Evolutionary conservation across 2,329 filamentous ascomycete species (phyloP).

Genomic region (Colletotrichum sansevieriae): DNA sequence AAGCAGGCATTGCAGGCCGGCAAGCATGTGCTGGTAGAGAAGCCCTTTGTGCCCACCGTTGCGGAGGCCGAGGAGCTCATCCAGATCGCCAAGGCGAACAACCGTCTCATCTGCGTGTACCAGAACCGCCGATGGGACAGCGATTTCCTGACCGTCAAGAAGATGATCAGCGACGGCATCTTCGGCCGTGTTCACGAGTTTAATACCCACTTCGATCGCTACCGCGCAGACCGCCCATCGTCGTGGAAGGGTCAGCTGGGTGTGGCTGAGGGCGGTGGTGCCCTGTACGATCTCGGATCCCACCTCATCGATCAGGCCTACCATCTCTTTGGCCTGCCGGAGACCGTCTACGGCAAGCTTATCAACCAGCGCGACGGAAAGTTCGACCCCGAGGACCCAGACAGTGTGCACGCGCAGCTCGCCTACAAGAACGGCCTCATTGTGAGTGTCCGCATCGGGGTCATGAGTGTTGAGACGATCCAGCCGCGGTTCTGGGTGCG

Average conservation of each 20-base stretch:
- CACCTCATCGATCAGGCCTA: constrained; percentile 84
- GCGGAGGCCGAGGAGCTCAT: constrained; percentile 76
- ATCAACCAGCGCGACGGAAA: constrained; percentile 71
- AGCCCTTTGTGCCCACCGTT: constrained; percentile 82
- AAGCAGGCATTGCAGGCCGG: constrained; percentile 75
- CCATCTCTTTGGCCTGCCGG: constrained; percentile 76
- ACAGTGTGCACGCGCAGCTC: constrained; percentile 73
- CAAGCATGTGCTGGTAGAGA: constrained; percentile 86
- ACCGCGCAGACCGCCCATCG: constrained; percentile 69
- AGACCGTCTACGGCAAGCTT: constrained; percentile 75
- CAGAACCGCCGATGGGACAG: constrained; percentile 84
- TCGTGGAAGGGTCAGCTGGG: constrained; percentile 76
- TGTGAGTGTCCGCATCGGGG: constrained; percentile 77
- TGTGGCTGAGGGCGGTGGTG: constrained; percentile 73
- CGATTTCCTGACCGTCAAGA: constrained; percentile 79
- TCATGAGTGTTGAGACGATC: constrained; percentile 75
- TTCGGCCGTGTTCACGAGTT: constrained; percentile 83
- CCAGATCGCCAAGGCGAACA: constrained; percentile 63
- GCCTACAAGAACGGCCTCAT: constrained; percentile 74
- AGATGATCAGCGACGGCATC: constrained; percentile 69
- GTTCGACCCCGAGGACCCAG: constrained; percentile 63
- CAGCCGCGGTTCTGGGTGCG: constrained; percentile 84
- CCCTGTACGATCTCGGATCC: constrained; percentile 80
- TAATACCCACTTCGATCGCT: constrained; percentile 84
- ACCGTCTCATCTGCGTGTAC: constrained; percentile 74